Evolutionary conservation across 768 basidiomycete species (phyloP).

Genomic region (Podaxis sp.): DNA sequence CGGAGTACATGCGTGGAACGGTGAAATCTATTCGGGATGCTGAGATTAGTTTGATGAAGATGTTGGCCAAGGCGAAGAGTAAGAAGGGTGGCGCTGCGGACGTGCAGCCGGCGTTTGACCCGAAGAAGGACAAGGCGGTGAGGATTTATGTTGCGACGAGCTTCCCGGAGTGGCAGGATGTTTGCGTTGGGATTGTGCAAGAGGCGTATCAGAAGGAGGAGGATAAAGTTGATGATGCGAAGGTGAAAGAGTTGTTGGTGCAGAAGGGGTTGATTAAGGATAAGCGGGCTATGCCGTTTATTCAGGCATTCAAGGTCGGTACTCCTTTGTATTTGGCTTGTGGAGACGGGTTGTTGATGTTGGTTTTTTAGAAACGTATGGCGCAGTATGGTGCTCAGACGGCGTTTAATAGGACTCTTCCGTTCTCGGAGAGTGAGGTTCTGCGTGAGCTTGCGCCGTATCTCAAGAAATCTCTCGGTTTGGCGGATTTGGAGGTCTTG

Average conservation of each 20-base stretch:
- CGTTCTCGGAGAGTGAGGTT: slow-evolving; percentile 80
- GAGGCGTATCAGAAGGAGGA: slow-evolving; percentile 58
- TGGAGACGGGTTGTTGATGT: background rate
- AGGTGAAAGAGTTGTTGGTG: slow-evolving; percentile 66
- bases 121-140: slow-evolving; percentile 81
- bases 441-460: slow-evolving; percentile 74
- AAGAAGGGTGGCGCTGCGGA: slow-evolving; percentile 44
- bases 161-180: slow-evolving; percentile 95
- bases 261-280: slow-evolving; percentile 87
- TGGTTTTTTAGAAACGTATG: slow-evolving; percentile 69
- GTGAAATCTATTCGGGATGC: slow-evolving; percentile 91
- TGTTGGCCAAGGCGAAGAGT: slow-evolving; percentile 70
- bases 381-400: slow-evolving; percentile 68
- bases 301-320: slow-evolving; percentile 87
- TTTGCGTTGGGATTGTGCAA: slow-evolving; percentile 73
- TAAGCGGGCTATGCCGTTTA: slow-evolving; percentile 94
- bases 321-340: background rate
- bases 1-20: slow-evolving; percentile 85
- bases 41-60: slow-evolving; percentile 76
- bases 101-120: slow-evolving; percentile 64
- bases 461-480: slow-evolving; percentile 71
- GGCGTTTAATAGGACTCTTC: slow-evolving; percentile 80
- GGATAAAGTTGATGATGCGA: slow-evolving; percentile 79
- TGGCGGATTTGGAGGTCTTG: slow-evolving; percentile 70
- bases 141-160: slow-evolving; percentile 86